Base-by-base conservation (phyloP, 2,329 filamentous ascomycete species). In the Arthrobotrys entomopaga region DNA sequence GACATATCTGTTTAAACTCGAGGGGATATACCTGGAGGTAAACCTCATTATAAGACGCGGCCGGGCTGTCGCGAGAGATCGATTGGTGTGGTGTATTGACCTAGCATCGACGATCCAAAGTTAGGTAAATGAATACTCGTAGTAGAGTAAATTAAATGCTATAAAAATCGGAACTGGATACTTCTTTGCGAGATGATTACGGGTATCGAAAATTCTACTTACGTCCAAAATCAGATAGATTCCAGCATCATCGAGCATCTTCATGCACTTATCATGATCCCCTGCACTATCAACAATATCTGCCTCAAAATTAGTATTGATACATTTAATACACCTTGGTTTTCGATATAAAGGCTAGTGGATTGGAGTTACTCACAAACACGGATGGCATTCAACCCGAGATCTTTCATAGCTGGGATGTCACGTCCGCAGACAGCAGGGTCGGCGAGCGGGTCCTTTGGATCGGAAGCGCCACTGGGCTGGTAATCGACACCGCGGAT, bases 141-240 rank as follows among this genome's bases (percentile, higher is more conserved):
- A 34, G 2, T 34, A 34, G 10, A 34, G 29, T 34, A 34, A 34
- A 34, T 34, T 7, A 34, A 10, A 34, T 8, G 6, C 29, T 1
- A 34, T 34, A 34, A 7, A 34, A 5, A 34, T n/a, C 7, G 29
- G 6, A 34, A 5, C 10, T 34, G 10, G 29, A 34, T 34, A 34
- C 1, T 7, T 34, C 10, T 34, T 34, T 34, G 29, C n/a, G 5
- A 34, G 29, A 46, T n/a, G n/a, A 1, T 13, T 6, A 19, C 13
- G 46, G 8, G 10, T 22, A 29, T 34, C 20, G 49, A 15, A 43
- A 8, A 52, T 13, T n/a, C 87, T 94, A 87, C 96, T 96, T 85
- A 95, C 91, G 79, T 97, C 93, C 59, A 96, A 85, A 42, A 96
- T 91, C 61, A 96, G 87, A 85, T 97, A 97, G 85, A 97, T 97